phyloP scores from a whole-genome alignment of 2,329 filamentous ascomycete genomes.

The Colletotrichum sp. region DNA sequence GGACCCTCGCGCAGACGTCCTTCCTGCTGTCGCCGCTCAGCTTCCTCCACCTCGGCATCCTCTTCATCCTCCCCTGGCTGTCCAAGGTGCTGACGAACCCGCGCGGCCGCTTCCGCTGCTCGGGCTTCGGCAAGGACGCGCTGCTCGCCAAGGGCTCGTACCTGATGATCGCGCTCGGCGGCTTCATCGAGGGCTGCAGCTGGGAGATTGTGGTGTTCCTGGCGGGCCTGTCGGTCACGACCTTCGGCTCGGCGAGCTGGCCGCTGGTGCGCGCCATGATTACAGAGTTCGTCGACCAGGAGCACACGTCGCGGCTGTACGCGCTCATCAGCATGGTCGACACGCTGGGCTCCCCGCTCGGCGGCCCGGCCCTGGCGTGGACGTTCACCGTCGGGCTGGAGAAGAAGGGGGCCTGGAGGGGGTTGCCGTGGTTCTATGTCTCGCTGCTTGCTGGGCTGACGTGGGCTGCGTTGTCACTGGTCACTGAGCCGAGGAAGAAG shows the following conservation, averaged over 20 bases:
- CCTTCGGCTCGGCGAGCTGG: constrained; percentile 41
- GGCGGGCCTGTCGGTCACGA: constrained; percentile 39
- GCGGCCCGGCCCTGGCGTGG: constrained; percentile 43
- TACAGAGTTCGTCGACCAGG: constrained; percentile 40
- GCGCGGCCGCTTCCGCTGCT: constrained; percentile 33
- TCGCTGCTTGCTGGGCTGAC: constrained; percentile 32
- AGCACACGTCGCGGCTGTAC: constrained; percentile 45
- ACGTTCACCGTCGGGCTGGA: constrained; percentile 41
- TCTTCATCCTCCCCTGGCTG: constrained; percentile 39
- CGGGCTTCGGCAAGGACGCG: constrained; percentile 41
- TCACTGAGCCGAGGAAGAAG: constrained; percentile 35
- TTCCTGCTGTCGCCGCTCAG: constrained; percentile 46
- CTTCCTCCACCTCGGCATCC: constrained; percentile 40
- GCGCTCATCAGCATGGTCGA: constrained; percentile 45
- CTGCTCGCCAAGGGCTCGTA: constrained; percentile 38
- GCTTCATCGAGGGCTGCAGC: constrained; percentile 38
- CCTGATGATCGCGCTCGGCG: constrained; percentile 33
- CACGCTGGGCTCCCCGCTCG: constrained; percentile 42
- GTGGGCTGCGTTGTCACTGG: constrained; percentile 33
- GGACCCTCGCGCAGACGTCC: constrained; percentile 45
- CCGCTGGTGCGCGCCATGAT: constrained; percentile 45
- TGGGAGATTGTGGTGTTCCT: constrained; percentile 38
- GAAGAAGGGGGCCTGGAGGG: constrained; percentile 38
- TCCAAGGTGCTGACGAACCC: constrained; percentile 31
- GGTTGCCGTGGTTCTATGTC: constrained; percentile 46